Conservation (phyloP, 1,284 basidiomycete species). For the Sporisorium iseilematis-ciliati region DNA sequence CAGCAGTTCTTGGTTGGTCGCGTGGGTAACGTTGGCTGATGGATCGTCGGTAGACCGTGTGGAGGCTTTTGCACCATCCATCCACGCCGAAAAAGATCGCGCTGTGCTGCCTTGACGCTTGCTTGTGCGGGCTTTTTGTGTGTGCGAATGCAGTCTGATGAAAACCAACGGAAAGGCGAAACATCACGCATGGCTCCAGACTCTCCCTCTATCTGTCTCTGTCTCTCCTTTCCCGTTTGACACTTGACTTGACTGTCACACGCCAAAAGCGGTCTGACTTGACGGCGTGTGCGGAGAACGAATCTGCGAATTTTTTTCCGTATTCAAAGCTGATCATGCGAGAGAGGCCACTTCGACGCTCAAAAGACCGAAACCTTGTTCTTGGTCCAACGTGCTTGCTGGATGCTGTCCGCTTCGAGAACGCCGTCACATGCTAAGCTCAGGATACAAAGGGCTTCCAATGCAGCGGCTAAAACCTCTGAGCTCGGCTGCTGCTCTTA, state of each 20-base stretch:
- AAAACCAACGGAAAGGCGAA: conserved; percentile 4
- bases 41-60: conserved; percentile 5
- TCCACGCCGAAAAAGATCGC: too few species aligned
- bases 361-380: too few species aligned
- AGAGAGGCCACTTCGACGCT: too few species aligned
- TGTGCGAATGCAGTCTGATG: conserved; percentile 5
- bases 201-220: not conserved
- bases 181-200: conserved; percentile 1
- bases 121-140: not conserved
- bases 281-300: not conserved
- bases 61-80: conserved; percentile 2
- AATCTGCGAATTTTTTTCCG: not conserved
- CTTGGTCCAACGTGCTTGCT: too few species aligned
- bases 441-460: too few species aligned
- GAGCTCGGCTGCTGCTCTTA: conserved; percentile 18
- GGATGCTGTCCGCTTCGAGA: too few species aligned
- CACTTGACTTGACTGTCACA: not conserved
- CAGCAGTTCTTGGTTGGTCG: too few species aligned
- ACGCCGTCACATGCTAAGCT: too few species aligned
- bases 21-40: too few species aligned
- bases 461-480: not conserved
- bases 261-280: not conserved
- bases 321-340: too few species aligned
- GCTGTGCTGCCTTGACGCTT: not conserved
- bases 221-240: too few species aligned